phyloP scores from a whole-genome alignment of 2,329 filamentous ascomycete species.

The Pezicula radicicola region DNA sequence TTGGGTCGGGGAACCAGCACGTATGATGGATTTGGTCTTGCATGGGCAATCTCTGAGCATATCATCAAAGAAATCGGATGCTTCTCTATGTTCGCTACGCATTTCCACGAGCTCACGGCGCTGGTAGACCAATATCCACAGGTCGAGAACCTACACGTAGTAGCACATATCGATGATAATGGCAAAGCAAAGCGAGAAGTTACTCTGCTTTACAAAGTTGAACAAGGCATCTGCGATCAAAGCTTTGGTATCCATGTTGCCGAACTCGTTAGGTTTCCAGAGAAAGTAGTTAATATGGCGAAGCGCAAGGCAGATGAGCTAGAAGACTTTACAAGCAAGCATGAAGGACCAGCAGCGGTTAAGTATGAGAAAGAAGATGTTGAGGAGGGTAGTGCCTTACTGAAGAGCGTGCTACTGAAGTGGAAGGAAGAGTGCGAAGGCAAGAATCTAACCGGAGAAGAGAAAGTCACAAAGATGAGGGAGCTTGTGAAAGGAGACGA shows the following conservation, averaged over 20 bases:
- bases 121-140: slow-evolving; percentile 82
- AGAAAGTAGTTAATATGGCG: slow-evolving; percentile 99
- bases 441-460: slow-evolving; percentile 62
- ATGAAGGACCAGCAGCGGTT: slow-evolving; percentile 53
- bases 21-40: slow-evolving; percentile 97
- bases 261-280: slow-evolving; percentile 91
- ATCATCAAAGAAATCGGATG: slow-evolving; percentile 94
- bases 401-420: slow-evolving; percentile 77
- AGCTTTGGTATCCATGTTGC: slow-evolving; percentile 98
- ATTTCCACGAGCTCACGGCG: slow-evolving; percentile 96
- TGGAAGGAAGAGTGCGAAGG: slow-evolving; percentile 78
- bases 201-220: slow-evolving; percentile 93
- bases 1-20: slow-evolving; percentile 95
- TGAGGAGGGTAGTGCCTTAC: slow-evolving; percentile 78
- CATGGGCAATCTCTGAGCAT: slow-evolving; percentile 98
- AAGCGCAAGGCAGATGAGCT: slow-evolving; percentile 97
- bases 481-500: slow-evolving; percentile 75
- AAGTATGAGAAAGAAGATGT: slow-evolving; percentile 81
- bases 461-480: slow-evolving; percentile 76
- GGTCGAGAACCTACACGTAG: slow-evolving; percentile 91
- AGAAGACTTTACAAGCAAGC: slow-evolving; percentile 87
- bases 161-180: slow-evolving; percentile 75
- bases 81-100: slow-evolving; percentile 92
- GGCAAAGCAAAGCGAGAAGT: slow-evolving; percentile 64
- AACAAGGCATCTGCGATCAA: slow-evolving; percentile 93